A percentile compares a stretch with the other conserved stretches of the same genome.
Evolutionary conservation across 768 basidiomycete genomes (phyloP).

Genomic region (Auricularia heimuer): DNA sequence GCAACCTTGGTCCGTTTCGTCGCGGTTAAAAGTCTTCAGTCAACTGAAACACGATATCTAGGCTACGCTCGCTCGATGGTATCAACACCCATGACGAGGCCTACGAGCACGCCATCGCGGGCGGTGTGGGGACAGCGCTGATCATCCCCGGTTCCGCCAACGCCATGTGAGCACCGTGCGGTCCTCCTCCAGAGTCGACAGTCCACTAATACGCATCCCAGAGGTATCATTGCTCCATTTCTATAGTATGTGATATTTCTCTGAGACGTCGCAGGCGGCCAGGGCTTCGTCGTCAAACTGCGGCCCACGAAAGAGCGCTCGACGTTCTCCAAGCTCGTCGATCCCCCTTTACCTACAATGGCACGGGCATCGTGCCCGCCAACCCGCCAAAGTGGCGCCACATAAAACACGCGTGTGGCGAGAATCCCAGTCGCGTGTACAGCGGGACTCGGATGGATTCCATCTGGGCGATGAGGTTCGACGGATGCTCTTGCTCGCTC

Average conservation of each 20-base stretch:
- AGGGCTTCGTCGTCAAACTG: conserved; percentile 71
- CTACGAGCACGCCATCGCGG: conserved; percentile 58
- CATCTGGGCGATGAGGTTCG: conserved; percentile 32
- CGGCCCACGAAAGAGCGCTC: conserved; percentile 62
- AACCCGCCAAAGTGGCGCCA: conserved; percentile 57
- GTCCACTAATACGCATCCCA: background rate
- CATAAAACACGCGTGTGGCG: conserved; percentile 48
- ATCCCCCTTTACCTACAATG: conserved; percentile 60
- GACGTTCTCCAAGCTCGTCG: conserved; percentile 64
- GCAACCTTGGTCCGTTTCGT: background rate
- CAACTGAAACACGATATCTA: conserved; percentile 23
- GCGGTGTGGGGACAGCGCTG: conserved; percentile 71
- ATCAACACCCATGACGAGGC: conserved; percentile 75
- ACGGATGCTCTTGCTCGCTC: no score
- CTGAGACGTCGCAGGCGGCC: conserved; percentile 35
- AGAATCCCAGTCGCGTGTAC: conserved; percentile 13
- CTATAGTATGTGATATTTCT: no score
- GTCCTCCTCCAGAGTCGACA: background rate
- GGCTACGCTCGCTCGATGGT: conserved; percentile 68
- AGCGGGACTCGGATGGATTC: conserved; percentile 49
- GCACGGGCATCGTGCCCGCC: conserved; percentile 34
- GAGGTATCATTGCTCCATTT: background rate
- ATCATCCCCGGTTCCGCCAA: conserved; percentile 66
- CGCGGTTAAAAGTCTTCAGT: background rate
- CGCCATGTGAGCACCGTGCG: conserved; percentile 31